Base-by-base conservation (phyloP, 805 yeast genomes). In the Myxozyma udenii region DNA sequence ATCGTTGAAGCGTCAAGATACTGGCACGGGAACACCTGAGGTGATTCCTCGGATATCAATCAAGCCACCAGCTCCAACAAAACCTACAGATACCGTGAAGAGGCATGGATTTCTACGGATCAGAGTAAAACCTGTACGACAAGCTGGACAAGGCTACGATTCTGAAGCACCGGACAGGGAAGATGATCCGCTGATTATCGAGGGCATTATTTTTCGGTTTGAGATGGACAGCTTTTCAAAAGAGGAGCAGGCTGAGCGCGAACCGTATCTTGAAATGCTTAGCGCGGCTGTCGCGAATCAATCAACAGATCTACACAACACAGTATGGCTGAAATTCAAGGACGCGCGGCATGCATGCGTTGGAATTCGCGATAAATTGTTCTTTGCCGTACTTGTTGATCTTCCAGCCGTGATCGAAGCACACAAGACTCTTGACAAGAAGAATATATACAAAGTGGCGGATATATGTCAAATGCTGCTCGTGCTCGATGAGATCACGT, bases 81-180 rank as follows among this genome's bases (percentile, higher is more conserved):
- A 32, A n/a, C 56, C 50, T 3, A 21, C 53, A 19, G 53, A 43
- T 14, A 44, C 50, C 3, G 25, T 41, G 1, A 28, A 38, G 18
- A 44, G 30, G 21, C 54, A 45, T 19, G 50, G 55, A 26, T 55
- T 70, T 39, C 76, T 81, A 6, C 66, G 79, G 33, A 73, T 83
- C 53, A 66, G 80, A 48, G 75, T 81, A 50, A 78, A 78, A 57
- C 80, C 84, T 0, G 74, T 76, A 3, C 74, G 95, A 61, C 75
- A 84, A 2, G 93, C 95, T 0, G 96, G 96, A 3, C 96, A 91
- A 62, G 98, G 98, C 0, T 91, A 91, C 68, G 98, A 91, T 65
- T 85, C 95, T 2, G 98, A 91, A 63, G 97, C 95, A 18, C 95
- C 96, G 0, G 98, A 91, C 60, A 73, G 87, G 23, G 98, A 93